Conservation (phyloP, 2,329 filamentous ascomycete genomes). For the Botrytis byssoidea region DNA sequence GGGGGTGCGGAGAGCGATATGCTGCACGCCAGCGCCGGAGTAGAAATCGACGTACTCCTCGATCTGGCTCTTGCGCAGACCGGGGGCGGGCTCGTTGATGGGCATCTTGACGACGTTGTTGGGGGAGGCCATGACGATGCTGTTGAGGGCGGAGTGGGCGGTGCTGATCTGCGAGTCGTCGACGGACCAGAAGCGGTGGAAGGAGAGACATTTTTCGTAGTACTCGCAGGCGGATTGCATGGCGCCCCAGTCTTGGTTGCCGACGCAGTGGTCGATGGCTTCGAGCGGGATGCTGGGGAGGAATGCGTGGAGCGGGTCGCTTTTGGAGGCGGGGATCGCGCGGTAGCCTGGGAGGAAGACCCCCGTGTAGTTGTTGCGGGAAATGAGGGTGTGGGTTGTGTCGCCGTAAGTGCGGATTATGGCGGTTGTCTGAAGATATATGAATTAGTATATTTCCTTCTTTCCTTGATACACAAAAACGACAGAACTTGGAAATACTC, state of each 20-base stretch:
- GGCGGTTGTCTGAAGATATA: constrained; percentile 52
- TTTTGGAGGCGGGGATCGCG: constrained; percentile 44
- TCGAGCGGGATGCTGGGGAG: constrained; percentile 66
- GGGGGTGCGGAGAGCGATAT: constrained; percentile 80
- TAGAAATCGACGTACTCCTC: constrained; percentile 93
- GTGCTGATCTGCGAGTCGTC: constrained; percentile 92
- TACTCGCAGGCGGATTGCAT: constrained; percentile 66
- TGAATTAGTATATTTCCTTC: not conserved
- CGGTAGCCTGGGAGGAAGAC: constrained; percentile 83
- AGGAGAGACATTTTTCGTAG: constrained; percentile 86
- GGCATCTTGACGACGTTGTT: constrained; percentile 95
- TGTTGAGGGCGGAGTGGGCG: constrained; percentile 85
- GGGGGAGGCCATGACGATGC: constrained; percentile 83
- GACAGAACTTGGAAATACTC: not conserved
- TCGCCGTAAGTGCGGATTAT: constrained; percentile 91
- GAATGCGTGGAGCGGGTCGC: constrained; percentile 39
- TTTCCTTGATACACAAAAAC: too few species aligned
- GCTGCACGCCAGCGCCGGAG: constrained; percentile 84
- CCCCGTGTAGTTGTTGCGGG: constrained; percentile 67
- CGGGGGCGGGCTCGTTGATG: constrained; percentile 91
- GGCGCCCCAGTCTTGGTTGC: constrained; percentile 93
- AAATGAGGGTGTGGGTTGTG: constrained; percentile 89
- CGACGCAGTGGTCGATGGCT: constrained; percentile 93
- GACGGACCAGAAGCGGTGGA: constrained; percentile 97
- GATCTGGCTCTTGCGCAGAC: constrained; percentile 90